Evolutionary conservation across 2,329 filamentous ascomycete genomes (phyloP).

Genomic region (Pseudogymnoascus sp.): DNA sequence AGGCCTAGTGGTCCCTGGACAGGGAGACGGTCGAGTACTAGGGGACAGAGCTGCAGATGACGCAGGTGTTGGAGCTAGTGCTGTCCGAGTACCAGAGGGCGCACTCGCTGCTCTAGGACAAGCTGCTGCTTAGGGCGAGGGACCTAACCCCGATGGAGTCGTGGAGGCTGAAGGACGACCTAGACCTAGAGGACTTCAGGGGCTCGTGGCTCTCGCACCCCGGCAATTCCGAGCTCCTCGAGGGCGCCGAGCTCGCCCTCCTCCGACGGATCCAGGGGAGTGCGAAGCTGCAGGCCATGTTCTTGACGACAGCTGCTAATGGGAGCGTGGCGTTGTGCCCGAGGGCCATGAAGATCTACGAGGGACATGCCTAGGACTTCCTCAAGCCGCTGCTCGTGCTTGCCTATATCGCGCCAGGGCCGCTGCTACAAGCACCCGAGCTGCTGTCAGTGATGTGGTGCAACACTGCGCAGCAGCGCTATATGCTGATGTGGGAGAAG

Average conservation of each 20-base stretch:
- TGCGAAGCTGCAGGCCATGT: conserved; percentile 13
- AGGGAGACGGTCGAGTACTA: conserved; percentile 13
- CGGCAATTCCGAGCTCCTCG: conserved; percentile 15
- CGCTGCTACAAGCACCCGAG: conserved; percentile 10
- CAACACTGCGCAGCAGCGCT: conserved; percentile 8
- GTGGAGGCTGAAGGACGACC: conserved; percentile 15
- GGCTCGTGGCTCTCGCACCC: conserved; percentile 12
- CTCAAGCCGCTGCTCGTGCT: conserved; percentile 11
- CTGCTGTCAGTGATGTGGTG: conserved; percentile 14
- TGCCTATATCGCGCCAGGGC: conserved; percentile 7
- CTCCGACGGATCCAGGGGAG: conserved; percentile 8
- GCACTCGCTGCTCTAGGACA: too few relatives aligned
- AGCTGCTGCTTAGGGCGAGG: not conserved
- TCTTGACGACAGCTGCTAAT: conserved; percentile 11
- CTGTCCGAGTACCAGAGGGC: too few relatives aligned
- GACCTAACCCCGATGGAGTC: conserved; percentile 11
- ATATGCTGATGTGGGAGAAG: conserved; percentile 14
- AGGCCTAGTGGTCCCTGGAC: conserved; percentile 14
- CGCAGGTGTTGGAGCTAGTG: too few relatives aligned
- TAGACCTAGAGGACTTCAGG: conserved; percentile 14
- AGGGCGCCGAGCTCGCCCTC: conserved; percentile 9
- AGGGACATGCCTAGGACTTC: conserved; percentile 14
- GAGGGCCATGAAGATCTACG: conserved; percentile 14
- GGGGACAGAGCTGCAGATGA: too few relatives aligned
- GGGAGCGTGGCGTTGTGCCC: not conserved